Base-by-base conservation (phyloP, 2,329 filamentous ascomycete species). In the Penicillium sp. region DNA sequence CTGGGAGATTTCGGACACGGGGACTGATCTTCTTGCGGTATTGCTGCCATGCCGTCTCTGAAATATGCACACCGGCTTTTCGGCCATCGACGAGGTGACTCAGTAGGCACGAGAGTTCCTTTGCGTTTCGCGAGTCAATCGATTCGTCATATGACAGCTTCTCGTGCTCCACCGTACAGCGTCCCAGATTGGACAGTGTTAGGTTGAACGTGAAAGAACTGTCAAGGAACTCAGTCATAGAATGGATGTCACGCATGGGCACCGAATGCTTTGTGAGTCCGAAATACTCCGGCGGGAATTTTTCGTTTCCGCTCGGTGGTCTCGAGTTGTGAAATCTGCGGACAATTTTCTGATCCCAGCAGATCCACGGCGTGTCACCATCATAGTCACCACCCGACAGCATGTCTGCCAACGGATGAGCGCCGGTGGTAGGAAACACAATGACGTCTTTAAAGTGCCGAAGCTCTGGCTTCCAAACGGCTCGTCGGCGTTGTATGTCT, bases 341-440 rank as follows among this genome's bases (percentile, higher is more conserved):
- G 0, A 85, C 84, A 0, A 89, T 78, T 5, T 72, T 72, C 3
- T 76, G 74, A 56, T 89, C 86, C 85, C 86, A 89, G 68, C 84
- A 87, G 0, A 87, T 70, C 84, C 86, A 89, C 30, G 86, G 78
- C 3, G 74, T 82, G 60, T 90, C 87, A 0, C 87, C 87, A 65
- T 90, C 87, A 61, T 89, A 89, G 68, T 90, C 87, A 8, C 87
- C 87, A 5, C 87, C 87, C 26, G 87, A 87, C 0, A 89, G 74
- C 69, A 86, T 84, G n/a, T 80, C 79, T 0, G 86, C 87, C 0
- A 87, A 73, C 0, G 87, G 84, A 17, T 78, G 79, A 7, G 75
- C 65, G 0, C 87, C 87, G 60, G 72, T 78, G 0, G 78, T 79
- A 0, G 87, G 76, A 64, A 89, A 88, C 0, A 89, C 79, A 15